A percentile compares a stretch with the other conserved stretches of the same genome.
These are phyloP conservation scores for Fusarium pilosicola DNA, from an alignment of 2,329 filamentous ascomycete species.

Conservation along the genomic window DNA sequence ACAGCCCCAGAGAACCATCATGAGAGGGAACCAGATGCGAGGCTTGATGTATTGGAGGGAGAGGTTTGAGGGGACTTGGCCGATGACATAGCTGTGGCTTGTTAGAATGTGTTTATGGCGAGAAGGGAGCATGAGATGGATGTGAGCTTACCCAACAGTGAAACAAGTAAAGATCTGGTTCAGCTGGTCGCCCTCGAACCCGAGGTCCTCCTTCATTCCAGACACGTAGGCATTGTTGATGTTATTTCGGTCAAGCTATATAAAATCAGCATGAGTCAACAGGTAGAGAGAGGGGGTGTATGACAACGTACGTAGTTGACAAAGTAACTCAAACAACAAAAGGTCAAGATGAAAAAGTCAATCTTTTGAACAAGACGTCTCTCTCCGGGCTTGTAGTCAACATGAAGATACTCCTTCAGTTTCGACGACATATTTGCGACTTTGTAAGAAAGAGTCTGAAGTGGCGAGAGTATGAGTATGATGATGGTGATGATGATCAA, in stretches of 20 bases:
- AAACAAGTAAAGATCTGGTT: slow-evolving; percentile 52
- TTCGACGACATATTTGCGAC: slow-evolving; percentile 15
- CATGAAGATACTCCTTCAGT: slow-evolving; percentile 49
- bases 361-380: slow-evolving; percentile 64
- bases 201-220: slow-evolving; percentile 59
- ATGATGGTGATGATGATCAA: slow-evolving; percentile 12
- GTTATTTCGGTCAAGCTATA: slow-evolving; percentile 52
- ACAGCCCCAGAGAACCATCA: slow-evolving; percentile 71
- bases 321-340: slow-evolving; percentile 69
- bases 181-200: slow-evolving; percentile 56
- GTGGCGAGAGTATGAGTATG: slow-evolving; percentile 1
- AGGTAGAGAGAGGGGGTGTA: no score
- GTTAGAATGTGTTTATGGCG: background rate
- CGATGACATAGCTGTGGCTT: slow-evolving; percentile 55
- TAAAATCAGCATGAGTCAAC: background rate
- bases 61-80: slow-evolving; percentile 70
- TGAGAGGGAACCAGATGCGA: slow-evolving; percentile 70
- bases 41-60: slow-evolving; percentile 71
- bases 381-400: slow-evolving; percentile 51
- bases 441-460: background rate
- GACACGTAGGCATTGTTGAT: slow-evolving; percentile 55
- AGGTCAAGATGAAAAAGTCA: slow-evolving; percentile 72
- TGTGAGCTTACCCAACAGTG: slow-evolving; percentile 47
- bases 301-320: slow-evolving; percentile 59
- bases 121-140: background rate